Percentiles rank a stretch among this genome's conserved stretches.
Conservation (phyloP, 768 basidiomycete species). For the Termitomyces sp. region DNA sequence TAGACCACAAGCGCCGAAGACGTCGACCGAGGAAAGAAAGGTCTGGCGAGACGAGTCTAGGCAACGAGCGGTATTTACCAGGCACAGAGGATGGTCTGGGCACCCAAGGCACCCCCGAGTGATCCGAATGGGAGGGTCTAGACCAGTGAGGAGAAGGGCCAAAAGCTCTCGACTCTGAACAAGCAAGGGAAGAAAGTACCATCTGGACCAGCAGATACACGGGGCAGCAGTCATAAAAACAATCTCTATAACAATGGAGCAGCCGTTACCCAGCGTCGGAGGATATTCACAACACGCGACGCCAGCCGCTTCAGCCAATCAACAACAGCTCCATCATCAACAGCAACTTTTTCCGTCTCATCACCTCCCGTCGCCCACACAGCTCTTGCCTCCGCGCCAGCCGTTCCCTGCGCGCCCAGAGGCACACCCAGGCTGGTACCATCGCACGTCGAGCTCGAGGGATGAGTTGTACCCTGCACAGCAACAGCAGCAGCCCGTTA, state of each 20-base stretch:
- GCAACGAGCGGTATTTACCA: too few relatives aligned
- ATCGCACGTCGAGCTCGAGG: conserved; percentile 28
- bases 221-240: not conserved
- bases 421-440: not conserved
- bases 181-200: not conserved
- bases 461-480: conserved; percentile 26
- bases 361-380: not conserved
- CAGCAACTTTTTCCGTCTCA: conserved; percentile 1
- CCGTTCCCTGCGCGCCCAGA: not conserved
- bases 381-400: not conserved
- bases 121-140: not conserved
- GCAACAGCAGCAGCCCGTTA: conserved; percentile 3
- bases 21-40: too few relatives aligned
- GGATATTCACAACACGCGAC: not conserved
- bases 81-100: too few relatives aligned
- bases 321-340: not conserved
- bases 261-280: not conserved
- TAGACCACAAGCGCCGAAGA: too few relatives aligned
- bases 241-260: not conserved
- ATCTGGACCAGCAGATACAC: not conserved
- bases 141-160: not conserved
- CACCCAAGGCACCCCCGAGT: too few relatives aligned
- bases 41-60: too few relatives aligned
- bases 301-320: not conserved
- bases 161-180: not conserved